phyloP scores from a whole-genome alignment of 768 basidiomycete genomes.

The Pulveroboletus sp. region DNA sequence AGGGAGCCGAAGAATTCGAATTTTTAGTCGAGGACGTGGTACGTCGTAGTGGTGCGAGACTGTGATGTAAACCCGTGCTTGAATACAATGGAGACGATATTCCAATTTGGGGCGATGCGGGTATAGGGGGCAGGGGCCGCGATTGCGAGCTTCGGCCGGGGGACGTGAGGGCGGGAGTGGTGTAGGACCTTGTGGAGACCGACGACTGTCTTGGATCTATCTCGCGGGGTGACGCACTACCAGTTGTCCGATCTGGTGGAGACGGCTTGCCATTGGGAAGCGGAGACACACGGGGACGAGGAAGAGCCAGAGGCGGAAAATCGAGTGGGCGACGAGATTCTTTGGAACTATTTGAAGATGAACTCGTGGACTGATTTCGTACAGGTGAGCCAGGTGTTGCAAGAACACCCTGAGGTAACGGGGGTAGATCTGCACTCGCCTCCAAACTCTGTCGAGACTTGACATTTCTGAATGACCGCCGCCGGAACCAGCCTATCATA shows the following conservation, averaged over 20 bases:
- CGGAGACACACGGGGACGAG: constrained; percentile 6
- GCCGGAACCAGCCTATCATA: constrained; percentile 29
- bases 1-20: not conserved
- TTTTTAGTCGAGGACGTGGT: constrained; percentile 1
- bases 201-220: constrained; percentile 23
- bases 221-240: constrained; percentile 7
- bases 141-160: constrained; percentile 9
- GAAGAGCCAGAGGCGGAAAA: constrained; percentile 8
- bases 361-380: constrained; percentile 18
- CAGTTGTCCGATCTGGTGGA: not conserved
- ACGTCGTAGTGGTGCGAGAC: constrained; percentile 11
- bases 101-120: constrained; percentile 26
- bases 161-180: constrained; percentile 7
- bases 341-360: constrained; percentile 24
- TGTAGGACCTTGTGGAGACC: constrained; percentile 9
- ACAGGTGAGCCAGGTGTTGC: constrained; percentile 15
- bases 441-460: constrained; percentile 25
- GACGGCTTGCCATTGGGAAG: constrained; percentile 12
- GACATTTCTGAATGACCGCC: constrained; percentile 19
- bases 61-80: constrained; percentile 17
- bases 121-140: constrained; percentile 26
- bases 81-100: constrained; percentile 16
- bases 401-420: constrained; percentile 10
- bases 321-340: constrained; percentile 21
- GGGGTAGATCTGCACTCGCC: constrained; percentile 7